These are phyloP conservation scores for Stagonosporopsis tanaceti DNA, from an alignment of 2,329 filamentous ascomycete species.

Conservation along the genomic window DNA sequence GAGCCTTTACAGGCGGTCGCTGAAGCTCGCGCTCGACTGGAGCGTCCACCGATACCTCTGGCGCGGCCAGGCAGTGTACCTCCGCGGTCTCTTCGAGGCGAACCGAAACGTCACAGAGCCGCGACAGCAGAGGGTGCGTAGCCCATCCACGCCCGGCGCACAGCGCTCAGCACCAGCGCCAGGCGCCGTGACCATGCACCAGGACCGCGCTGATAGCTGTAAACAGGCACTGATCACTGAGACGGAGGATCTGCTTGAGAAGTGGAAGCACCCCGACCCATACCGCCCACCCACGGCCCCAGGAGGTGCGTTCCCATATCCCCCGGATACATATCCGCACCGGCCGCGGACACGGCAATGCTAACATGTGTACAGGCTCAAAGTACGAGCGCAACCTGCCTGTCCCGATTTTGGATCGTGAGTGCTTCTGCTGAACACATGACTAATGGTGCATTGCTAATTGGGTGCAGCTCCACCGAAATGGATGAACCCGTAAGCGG, in stretches of 20 bases:
- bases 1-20: conserved; percentile 84
- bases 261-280: conserved; percentile 98
- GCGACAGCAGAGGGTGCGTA: conserved; percentile 80
- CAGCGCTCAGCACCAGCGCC: neutral
- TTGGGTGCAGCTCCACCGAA: conserved; percentile 43
- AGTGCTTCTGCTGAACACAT: conserved; percentile 53
- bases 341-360: conserved; percentile 32
- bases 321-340: conserved; percentile 30
- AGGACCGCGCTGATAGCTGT: conserved; percentile 29
- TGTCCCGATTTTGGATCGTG: conserved; percentile 80
- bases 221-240: conserved; percentile 80
- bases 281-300: conserved; percentile 89
- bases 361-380: conserved; percentile 68
- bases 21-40: conserved; percentile 96
- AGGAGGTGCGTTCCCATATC: conserved; percentile 69
- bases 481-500: conserved; percentile 44
- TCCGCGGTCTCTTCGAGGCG: conserved; percentile 92
- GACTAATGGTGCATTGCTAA: conserved; percentile 25
- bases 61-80: conserved; percentile 96
- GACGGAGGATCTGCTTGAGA: conserved; percentile 85
- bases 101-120: conserved; percentile 87
- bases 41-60: conserved; percentile 90
- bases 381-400: conserved; percentile 97
- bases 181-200: neutral
- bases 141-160: neutral